Percentiles rank a stretch among this genome's conserved stretches.
Evolutionary conservation across 1,284 basidiomycete genomes (phyloP).

Genomic region (Austropuccinia psidii): DNA sequence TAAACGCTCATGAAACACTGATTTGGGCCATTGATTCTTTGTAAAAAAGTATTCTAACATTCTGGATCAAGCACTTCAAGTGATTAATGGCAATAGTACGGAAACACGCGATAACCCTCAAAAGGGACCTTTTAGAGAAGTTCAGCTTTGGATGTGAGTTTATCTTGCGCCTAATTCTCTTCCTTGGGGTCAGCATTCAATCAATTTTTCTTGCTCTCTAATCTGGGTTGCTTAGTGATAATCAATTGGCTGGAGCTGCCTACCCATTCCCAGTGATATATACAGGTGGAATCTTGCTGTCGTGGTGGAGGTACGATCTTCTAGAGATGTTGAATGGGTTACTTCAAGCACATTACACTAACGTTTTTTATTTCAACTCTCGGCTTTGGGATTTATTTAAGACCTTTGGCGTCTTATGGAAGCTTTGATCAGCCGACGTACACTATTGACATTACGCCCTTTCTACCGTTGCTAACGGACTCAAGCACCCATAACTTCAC

Average conservation of each 20-base stretch:
- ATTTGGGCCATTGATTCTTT: too few relatives aligned
- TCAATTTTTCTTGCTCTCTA: background rate
- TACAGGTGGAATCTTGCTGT: conserved; percentile 66
- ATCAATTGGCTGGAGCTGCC: conserved; percentile 63
- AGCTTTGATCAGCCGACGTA: conserved; percentile 71
- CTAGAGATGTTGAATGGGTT: background rate
- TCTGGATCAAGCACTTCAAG: conserved; percentile 41
- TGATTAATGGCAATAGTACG: conserved; percentile 51
- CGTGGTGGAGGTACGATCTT: conserved; percentile 56
- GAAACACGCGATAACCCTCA: conserved; percentile 51
- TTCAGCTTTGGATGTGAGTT: conserved; percentile 58
- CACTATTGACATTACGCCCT: conserved; percentile 68
- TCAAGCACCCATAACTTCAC: conserved; percentile 62
- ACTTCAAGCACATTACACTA: background rate
- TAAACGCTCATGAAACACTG: too few relatives aligned
- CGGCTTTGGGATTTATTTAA: background rate
- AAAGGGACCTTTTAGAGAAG: conserved; percentile 68
- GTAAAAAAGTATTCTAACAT: conserved; percentile 26
- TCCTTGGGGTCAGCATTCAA: background rate
- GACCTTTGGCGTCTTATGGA: conserved; percentile 69
- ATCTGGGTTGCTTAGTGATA: conserved; percentile 50
- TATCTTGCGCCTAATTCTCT: background rate
- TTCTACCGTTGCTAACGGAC: conserved; percentile 63
- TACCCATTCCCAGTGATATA: conserved; percentile 72
- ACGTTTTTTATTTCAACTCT: background rate